Evolutionary conservation across 441 rosid species (phyloP), one percentile per base, ranked within the genome.

Genomic region (Gossypium schwendimanii): DNA sequence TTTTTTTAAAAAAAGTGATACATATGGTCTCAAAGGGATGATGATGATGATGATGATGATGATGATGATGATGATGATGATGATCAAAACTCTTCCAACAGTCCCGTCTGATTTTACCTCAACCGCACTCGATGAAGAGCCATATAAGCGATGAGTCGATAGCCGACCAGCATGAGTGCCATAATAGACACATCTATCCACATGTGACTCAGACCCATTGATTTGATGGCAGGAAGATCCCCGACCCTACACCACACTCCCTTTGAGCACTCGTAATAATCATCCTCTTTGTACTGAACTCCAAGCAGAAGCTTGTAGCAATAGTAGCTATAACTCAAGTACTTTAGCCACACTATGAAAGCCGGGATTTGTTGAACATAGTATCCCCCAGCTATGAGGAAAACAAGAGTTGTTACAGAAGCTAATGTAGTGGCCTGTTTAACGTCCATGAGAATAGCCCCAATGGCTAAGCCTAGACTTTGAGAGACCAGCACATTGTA

Each of bases 341-440:
- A 94, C 84, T 94, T 94, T 20, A 94, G 92, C 98, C 98, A 94
- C 4, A 86, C 91, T 23, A 94, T 94, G 82, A 94, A 94, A 0
- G 92, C 75, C 6, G 98, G 98, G 79, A 94, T 94, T 39, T 94
- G 97, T 63, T 94, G 98, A 58, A 91, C 84, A 70, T 91, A 94
- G 76, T 91, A 94, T 31, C 98, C 98, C 57, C 98, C 98, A 0
- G 98, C 96, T 55, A 90, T 90, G 70, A 94, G 89, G 85, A 94
- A 94, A 17, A 94, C 96, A 24, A 94, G 84, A 33, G 96, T 94
- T 12, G 97, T 91, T 9, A 94, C 98, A 0, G 98, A 94, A 73
- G 97, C 98, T 70, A 94, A 79, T 12, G 98, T 94, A 3, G 98
- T 94, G 64, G 98, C 97, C 76, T 94, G 92, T 82, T 94, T 94